Evolutionary conservation across 2,329 filamentous ascomycete genomes (phyloP).

Genomic region (Davidsoniella virescens): DNA sequence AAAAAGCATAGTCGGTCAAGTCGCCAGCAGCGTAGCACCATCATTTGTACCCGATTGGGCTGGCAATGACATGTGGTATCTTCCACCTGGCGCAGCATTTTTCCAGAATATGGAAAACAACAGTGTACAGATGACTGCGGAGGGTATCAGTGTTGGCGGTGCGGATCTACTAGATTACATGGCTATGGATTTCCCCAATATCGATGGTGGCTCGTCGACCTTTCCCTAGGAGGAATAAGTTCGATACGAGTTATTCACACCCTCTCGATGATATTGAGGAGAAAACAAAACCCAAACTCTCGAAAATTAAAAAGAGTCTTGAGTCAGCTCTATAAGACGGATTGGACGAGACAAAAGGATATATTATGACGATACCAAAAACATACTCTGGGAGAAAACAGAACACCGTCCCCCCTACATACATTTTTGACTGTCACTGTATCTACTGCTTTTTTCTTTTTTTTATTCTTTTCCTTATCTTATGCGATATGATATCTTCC

Average conservation of each 20-base stretch:
- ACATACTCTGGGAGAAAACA: no score
- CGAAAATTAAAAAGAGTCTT: background rate
- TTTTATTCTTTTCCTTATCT: background rate
- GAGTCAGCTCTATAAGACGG: no score
- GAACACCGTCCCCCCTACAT: no score
- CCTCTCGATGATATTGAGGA: no score
- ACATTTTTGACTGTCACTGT: no score
- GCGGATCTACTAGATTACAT: slow-evolving; percentile 52
- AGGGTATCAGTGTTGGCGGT: slow-evolving; percentile 50
- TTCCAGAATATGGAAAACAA: slow-evolving; percentile 48
- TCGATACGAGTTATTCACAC: background rate
- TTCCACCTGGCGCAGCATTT: slow-evolving; percentile 45
- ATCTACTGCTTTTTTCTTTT: no score
- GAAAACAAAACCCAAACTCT: no score
- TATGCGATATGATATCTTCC: background rate
- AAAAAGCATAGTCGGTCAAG: background rate
- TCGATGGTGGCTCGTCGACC: slow-evolving; percentile 2
- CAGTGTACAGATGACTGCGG: slow-evolving; percentile 48
- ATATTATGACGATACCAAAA: no score
- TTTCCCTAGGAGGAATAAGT: background rate
- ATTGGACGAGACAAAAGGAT: background rate
- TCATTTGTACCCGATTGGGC: slow-evolving; percentile 35
- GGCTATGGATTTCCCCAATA: slow-evolving; percentile 35
- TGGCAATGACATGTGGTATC: slow-evolving; percentile 49
- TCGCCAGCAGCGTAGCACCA: background rate